Evolutionary conservation across 1,139 yeast genomes (phyloP).

Genomic region (Sugiyamaella grinbergsii): DNA sequence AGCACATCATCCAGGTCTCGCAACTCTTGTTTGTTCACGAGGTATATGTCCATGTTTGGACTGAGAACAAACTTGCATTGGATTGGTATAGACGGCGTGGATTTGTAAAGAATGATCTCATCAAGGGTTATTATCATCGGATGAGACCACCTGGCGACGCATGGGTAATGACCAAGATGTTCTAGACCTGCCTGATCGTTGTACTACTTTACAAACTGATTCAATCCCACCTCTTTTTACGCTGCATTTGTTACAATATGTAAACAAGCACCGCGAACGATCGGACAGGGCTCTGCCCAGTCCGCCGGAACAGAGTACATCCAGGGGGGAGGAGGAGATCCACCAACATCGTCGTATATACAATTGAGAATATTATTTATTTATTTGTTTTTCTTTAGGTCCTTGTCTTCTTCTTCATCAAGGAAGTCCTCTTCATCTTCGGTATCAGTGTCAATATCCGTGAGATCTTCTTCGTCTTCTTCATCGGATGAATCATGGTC

Average conservation of each 20-base stretch:
- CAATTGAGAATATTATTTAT: too few species aligned
- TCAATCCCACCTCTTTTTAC: too few species aligned
- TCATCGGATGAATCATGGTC: conserved; percentile 32
- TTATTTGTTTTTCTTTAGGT: conserved; percentile 20
- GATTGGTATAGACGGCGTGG: conserved; percentile 62
- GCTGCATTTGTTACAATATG: too few species aligned
- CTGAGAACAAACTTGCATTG: conserved; percentile 49
- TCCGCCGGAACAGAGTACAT: too few species aligned
- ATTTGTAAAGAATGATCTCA: conserved; percentile 48
- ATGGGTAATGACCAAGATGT: conserved; percentile 28
- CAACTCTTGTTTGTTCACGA: conserved; percentile 56
- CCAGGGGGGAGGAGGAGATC: too few species aligned
- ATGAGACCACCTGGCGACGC: conserved; percentile 40
- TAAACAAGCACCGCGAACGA: too few species aligned
- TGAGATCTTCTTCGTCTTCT: conserved; percentile 37
- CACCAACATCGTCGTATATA: too few species aligned
- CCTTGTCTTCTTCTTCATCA: conserved; percentile 22
- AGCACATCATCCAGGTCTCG: conserved; percentile 57
- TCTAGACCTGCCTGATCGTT: too few species aligned
- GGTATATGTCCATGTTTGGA: conserved; percentile 62
- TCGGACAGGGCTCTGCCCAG: too few species aligned
- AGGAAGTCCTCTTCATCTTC: conserved; percentile 32
- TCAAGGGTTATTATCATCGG: conserved; percentile 55
- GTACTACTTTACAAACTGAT: background rate
- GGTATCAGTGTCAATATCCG: conserved; percentile 39